phyloP scores from a whole-genome alignment of 148 eudicot species.

The Suaeda aralocaspica region DNA sequence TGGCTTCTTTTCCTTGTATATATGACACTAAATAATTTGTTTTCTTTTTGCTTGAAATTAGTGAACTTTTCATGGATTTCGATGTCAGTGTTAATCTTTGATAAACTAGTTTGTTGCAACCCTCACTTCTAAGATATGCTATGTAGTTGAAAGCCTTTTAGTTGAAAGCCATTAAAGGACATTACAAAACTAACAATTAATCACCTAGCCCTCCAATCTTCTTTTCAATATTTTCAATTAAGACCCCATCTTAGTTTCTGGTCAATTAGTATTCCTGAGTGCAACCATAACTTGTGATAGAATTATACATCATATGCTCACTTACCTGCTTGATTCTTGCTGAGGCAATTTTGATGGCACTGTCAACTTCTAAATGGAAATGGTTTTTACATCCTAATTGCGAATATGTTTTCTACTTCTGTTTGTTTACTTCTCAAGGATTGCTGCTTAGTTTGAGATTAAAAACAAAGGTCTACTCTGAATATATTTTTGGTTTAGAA shows the following conservation, averaged over 20 bases:
- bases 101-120: background rate
- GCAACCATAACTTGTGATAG: background rate
- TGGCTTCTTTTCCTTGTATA: background rate
- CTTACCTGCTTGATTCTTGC: background rate
- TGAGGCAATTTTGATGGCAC: background rate
- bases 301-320: background rate
- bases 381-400: background rate
- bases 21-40: background rate
- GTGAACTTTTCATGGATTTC: background rate
- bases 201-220: background rate
- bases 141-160: slow-evolving; percentile 2
- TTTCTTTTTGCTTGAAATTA: background rate
- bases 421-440: background rate
- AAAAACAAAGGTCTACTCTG: background rate
- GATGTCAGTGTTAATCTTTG: background rate
- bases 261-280: background rate
- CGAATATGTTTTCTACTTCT: background rate
- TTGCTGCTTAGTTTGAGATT: slow-evolving; percentile 7
- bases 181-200: background rate
- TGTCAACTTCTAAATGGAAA: background rate
- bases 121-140: background rate
- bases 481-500: background rate
- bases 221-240: too few relatives aligned
- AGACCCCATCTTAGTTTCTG: background rate
- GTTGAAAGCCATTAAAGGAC: slow-evolving; percentile 6